Percentiles rank a stretch among this genome's conserved stretches.
phyloP scores from a whole-genome alignment of 2,329 filamentous ascomycete species.

The Aureobasidium sp. region DNA sequence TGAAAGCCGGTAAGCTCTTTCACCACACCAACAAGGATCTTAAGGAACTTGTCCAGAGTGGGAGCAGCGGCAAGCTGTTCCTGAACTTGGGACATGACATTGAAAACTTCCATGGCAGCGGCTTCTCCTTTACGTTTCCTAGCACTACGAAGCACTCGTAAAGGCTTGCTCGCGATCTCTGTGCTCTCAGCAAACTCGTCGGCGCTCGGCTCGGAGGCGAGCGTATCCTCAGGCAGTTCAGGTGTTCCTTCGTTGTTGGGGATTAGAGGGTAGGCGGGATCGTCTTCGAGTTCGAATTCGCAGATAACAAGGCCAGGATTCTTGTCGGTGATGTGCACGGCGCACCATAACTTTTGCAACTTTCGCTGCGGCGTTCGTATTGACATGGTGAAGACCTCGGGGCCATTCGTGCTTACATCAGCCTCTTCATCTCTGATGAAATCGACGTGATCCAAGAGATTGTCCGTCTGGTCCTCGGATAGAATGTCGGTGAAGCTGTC shows the following conservation, averaged over 20 bases:
- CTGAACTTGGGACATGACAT: constrained; percentile 85
- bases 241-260: constrained; percentile 50
- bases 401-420: constrained; percentile 65
- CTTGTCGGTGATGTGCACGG: constrained; percentile 64
- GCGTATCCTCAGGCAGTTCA: constrained; percentile 61
- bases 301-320: constrained; percentile 69
- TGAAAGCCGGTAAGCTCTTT: constrained; percentile 89
- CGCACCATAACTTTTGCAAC: constrained; percentile 72
- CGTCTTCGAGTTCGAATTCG: constrained; percentile 82
- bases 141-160: constrained; percentile 68
- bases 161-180: constrained; percentile 62
- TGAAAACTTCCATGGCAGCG: constrained; percentile 81
- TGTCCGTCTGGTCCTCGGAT: constrained; percentile 74
- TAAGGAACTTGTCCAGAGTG: constrained; percentile 64
- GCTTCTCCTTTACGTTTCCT: constrained; percentile 69
- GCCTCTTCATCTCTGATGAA: constrained; percentile 78
- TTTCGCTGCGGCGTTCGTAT: constrained; percentile 50
- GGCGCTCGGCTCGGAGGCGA: constrained; percentile 61
- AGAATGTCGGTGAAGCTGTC: constrained; percentile 75
- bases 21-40: constrained; percentile 73
- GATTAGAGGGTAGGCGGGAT: constrained; percentile 57
- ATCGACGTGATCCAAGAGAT: constrained; percentile 75
- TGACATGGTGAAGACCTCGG: constrained; percentile 76
- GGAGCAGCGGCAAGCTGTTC: constrained; percentile 70
- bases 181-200: constrained; percentile 72